These are phyloP conservation scores for Fusarium albidum DNA, from an alignment of 2,329 filamentous ascomycete species.

Conservation along the genomic window DNA sequence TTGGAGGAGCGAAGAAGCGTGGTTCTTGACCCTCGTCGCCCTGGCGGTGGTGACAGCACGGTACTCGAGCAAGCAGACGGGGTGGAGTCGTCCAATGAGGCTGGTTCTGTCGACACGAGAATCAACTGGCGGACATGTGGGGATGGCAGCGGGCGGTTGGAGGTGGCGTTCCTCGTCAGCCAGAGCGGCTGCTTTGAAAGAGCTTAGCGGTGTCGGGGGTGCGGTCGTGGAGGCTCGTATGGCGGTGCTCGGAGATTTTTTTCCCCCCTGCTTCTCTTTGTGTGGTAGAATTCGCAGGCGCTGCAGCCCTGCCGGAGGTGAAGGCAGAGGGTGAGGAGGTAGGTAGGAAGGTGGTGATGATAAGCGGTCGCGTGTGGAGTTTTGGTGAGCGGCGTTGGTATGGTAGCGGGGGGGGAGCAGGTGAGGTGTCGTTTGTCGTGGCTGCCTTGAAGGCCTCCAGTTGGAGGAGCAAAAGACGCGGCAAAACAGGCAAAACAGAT, in stretches of 20 bases:
- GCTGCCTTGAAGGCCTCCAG: conserved; percentile 29
- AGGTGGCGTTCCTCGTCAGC: conserved; percentile 35
- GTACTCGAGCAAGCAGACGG: conserved; percentile 29
- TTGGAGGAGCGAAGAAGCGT: conserved; percentile 23
- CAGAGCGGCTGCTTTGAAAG: conserved; percentile 23
- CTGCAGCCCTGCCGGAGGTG: conserved; percentile 12
- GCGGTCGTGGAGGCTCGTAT: conserved; percentile 14
- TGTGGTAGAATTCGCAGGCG: neutral
- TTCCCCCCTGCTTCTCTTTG: no score
- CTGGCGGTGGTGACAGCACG: conserved; percentile 34
- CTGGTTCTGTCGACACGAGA: conserved; percentile 41
- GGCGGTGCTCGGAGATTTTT: neutral
- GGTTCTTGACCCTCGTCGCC: conserved; percentile 24
- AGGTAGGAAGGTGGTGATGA: conserved; percentile 9
- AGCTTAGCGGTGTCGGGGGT: conserved; percentile 16
- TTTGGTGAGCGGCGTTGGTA: conserved; percentile 33
- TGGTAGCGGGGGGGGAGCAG: conserved; percentile 31
- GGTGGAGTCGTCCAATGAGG: conserved; percentile 42
- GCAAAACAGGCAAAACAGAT: conserved; percentile 13
- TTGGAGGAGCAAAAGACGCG: conserved; percentile 31
- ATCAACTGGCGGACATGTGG: conserved; percentile 41
- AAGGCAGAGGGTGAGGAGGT: conserved; percentile 3
- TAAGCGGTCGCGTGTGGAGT: conserved; percentile 31
- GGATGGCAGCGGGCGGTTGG: conserved; percentile 38
- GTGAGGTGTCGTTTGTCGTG: conserved; percentile 34